A percentile compares a stretch with the other conserved stretches of the same genome.
Evolutionary conservation across 345 rosid genomes (phyloP).

Genomic region (Populus pruinosa): DNA sequence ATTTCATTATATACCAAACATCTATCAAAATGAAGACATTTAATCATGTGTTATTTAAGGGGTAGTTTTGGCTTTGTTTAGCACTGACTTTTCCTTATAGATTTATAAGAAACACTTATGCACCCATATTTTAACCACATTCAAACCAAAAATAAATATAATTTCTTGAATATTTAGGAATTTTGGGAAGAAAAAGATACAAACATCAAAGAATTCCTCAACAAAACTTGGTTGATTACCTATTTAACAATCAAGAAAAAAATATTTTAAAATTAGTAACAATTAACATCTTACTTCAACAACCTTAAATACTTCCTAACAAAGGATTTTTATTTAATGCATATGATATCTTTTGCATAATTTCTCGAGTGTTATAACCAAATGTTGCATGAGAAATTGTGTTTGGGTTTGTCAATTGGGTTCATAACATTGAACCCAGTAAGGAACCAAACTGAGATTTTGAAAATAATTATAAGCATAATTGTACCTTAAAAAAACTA

Average conservation of each 20-base stretch:
- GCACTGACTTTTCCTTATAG: not conserved
- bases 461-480: no score
- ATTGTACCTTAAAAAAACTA: no score
- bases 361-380: constrained; percentile 59
- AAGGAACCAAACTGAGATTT: no score
- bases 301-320: constrained; percentile 19
- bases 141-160: not conserved
- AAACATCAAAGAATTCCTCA: not conserved
- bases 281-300: not conserved
- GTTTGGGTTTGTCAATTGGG: no score
- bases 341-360: constrained; percentile 61
- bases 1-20: not conserved
- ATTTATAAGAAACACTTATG: not conserved
- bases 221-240: not conserved
- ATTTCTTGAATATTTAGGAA: not conserved
- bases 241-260: not conserved
- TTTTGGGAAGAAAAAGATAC: not conserved
- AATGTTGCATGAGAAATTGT: constrained; percentile 60
- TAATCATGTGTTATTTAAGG: no score
- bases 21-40: not conserved
- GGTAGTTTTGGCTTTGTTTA: not conserved
- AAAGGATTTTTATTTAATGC: constrained; percentile 58
- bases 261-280: not conserved
- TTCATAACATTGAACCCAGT: no score
- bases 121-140: not conserved